Base-by-base conservation (phyloP, 2,329 filamentous ascomycete species). In the Trichophaea hybrida region DNA sequence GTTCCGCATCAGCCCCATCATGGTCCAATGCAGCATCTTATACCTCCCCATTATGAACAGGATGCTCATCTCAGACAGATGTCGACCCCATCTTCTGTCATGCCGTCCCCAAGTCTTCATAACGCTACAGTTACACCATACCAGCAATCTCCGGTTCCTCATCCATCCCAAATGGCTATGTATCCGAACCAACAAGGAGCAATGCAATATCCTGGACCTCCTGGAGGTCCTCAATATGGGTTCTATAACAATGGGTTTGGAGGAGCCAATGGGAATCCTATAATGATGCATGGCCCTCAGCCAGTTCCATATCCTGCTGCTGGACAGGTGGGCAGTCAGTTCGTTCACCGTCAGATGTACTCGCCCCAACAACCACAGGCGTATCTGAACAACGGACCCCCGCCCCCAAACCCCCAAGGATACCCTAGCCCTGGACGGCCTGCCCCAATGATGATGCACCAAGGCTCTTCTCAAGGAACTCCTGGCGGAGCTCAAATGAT, bases 391-490 rank as follows among this genome's bases (percentile, higher is more conserved):
- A 73, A 69, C 50, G 72, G 72, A 17, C 73, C 76, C 63, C 74
- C 75, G 62, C 75, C 78, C 59, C 75, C 76, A 58, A 81, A 84
- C 17, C 86, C 80, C 48, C 86, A 84, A 67, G 88, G 88, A 13
- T 95, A 87, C 69, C 86, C 88, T n/a, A 96, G 91, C 70, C 91
- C 91, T 0, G 83, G 88, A 59, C 81, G 89, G 52, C 83, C 84
- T 17, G 88, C 93, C 10, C 84, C 88, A 4, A 15, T 17, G 1
- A 88, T 94, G 83, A 97, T 97, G 91, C 90, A 90, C 66, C 88
- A 95, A 74, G 88, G 88, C 58, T 96, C 90, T 33, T 91, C 96
- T 69, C 90, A 94, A 71, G 89, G 90, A 58, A 61, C 64, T 12
- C 63, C 64, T 49, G 46, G 61, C 31, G 63, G 63, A 15, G 61